Conservation (phyloP, 441 rosid species). For the Mallotus repandus region DNA sequence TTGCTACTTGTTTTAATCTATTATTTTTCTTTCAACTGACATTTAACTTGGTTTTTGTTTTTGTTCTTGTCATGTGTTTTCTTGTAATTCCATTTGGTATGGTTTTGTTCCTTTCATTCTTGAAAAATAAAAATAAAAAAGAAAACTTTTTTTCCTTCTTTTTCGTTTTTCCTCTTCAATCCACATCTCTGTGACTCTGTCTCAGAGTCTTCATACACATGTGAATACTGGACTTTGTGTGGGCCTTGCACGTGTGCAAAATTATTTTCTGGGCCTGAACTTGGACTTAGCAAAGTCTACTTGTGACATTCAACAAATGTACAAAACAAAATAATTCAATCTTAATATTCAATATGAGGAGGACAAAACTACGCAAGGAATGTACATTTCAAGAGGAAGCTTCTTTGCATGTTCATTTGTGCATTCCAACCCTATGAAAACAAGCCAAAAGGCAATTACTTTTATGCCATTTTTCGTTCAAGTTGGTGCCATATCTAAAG, state of each 20-base stretch:
- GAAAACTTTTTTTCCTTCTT: neutral
- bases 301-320: no score
- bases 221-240: neutral
- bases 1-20: no score
- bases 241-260: conserved; percentile 3
- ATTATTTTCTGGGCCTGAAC: neutral
- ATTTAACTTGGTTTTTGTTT: neutral
- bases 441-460: neutral
- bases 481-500: no score
- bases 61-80: neutral
- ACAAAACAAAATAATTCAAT: no score
- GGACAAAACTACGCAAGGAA: neutral
- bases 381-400: neutral
- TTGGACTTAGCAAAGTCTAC: no score
- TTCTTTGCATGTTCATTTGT: neutral
- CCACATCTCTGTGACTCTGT: neutral
- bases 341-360: neutral
- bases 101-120: conserved; percentile 22
- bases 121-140: neutral
- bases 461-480: no score
- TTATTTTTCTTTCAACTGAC: neutral
- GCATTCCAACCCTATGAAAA: neutral
- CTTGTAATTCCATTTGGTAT: conserved; percentile 13
- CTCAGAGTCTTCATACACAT: neutral
- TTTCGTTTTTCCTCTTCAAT: neutral